Evolutionary conservation across 257 asterid genomes (phyloP).

Genomic region (Plantago elongata): DNA sequence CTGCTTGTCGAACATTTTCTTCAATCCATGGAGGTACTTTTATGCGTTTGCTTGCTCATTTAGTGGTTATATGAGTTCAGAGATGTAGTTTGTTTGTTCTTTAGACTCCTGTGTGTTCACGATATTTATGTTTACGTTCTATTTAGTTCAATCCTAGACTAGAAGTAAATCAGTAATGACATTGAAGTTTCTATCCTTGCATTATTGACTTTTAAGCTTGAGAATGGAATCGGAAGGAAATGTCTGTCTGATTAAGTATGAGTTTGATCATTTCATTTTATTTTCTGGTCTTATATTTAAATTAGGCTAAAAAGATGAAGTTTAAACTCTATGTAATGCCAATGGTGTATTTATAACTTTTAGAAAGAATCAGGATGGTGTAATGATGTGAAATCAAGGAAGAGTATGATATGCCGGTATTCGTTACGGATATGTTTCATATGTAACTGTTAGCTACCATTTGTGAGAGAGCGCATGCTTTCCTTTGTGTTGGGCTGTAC

Average conservation of each 20-base stretch:
- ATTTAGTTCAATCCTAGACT: too few relatives aligned
- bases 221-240: neutral
- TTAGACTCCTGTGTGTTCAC: too few relatives aligned
- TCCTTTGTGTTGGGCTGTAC: slow-evolving; percentile 2
- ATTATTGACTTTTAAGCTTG: neutral
- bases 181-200: too few relatives aligned
- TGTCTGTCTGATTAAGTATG: neutral
- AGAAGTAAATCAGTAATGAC: too few relatives aligned
- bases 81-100: too few relatives aligned
- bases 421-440: neutral
- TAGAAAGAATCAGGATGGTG: slow-evolving; percentile 1
- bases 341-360: neutral
- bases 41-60: slow-evolving; percentile 13
- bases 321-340: too few relatives aligned
- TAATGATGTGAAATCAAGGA: slow-evolving; percentile 6
- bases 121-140: too few relatives aligned
- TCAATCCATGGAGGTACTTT: slow-evolving; percentile 55
- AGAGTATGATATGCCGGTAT: neutral
- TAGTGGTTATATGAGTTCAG: neutral
- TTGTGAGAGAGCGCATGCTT: slow-evolving; percentile 4
- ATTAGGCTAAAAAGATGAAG: neutral
- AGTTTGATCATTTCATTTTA: slow-evolving; percentile 1
- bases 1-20: slow-evolving; percentile 67
- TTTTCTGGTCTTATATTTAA: neutral
- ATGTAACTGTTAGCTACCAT: neutral